Evolutionary conservation across 2,329 filamentous ascomycete species (phyloP).

Genomic region (Cordyceps tenuipes): DNA sequence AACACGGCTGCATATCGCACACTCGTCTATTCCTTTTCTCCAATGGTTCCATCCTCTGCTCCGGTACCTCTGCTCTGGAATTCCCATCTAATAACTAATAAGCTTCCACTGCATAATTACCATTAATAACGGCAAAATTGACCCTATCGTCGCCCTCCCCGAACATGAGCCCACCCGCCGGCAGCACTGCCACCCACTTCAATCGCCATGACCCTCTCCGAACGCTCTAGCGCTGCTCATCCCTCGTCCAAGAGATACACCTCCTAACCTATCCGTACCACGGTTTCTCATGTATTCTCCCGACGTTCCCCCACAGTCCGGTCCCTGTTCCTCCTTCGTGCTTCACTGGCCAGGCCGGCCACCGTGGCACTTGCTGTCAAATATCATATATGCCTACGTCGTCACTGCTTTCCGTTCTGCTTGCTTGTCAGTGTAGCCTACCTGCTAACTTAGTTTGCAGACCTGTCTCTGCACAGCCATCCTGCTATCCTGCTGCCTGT

Average conservation of each 20-base stretch:
- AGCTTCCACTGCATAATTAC: not conserved
- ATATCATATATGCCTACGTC: not conserved
- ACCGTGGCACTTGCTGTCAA: not conserved
- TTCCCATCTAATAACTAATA: not conserved
- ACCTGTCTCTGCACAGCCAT: not conserved
- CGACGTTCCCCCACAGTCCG: not conserved
- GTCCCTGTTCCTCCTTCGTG: not conserved
- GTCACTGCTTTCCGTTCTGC: not conserved
- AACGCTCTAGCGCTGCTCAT: not conserved
- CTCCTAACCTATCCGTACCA: no score
- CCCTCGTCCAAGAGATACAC: not conserved
- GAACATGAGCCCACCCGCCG: not conserved
- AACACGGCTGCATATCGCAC: no score
- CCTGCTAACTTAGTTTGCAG: not conserved
- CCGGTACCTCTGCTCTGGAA: not conserved
- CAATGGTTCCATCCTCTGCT: not conserved
- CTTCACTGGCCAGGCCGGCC: not conserved
- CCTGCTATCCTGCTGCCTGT: not conserved
- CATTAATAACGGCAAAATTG: no score
- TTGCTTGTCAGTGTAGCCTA: not conserved
- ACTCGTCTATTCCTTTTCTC: not conserved
- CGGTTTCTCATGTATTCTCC: not conserved
- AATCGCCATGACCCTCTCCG: not conserved
- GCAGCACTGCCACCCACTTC: constrained; percentile 1
- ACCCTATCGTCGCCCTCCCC: not conserved